Evolutionary conservation across 257 asterid species (phyloP), one percentile per base, ranked within the genome.

Genomic region (Petrea volubilis): DNA sequence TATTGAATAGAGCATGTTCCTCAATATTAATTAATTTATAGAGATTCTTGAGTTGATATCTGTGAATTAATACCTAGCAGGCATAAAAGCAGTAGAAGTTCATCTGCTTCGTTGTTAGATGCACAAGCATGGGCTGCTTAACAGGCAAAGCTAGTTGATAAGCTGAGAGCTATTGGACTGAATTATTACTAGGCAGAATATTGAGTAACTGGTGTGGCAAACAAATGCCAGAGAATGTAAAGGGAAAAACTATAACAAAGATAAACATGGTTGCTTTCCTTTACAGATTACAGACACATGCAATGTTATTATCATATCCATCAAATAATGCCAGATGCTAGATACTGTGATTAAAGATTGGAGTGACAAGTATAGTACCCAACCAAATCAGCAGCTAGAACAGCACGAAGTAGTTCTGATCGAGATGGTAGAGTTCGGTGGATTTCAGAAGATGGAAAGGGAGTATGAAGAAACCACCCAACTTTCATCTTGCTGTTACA

Each of bases 401-500:
- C 92, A 28, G 96, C 96, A 60, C 66, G 79, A 34, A 90, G 81
- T 55, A 90, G 84, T 57, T 90, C 96, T 21, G 89, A 77, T 64
- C 96, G 89, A 77, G 95, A 90, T 25, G 96, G 96, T 75, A 90
- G 74, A 10, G 96, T 90, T 78, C 96, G 82, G 72, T 87, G 95
- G 81, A 90, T 90, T 77, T 87, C 96, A 28, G 95, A 90, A 71
- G 96, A 87, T 57, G 96, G 96, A 60, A 89, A 89, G 27, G 96
- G 96, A 7, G 96, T 89, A 75, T 89, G 96, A 52, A 89, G 84
- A 82, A 89, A 89, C 96, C 96, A 89, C 56, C 96, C 96, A 31
- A 89, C 94, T 82, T 89, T 89, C 86, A 87, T 89, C 49, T 81
- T 71, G 60, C 83, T 79, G 71, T 89, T 83, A 64, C 79, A 65